Evolutionary conservation across 192 early-diverging fungal species (phyloP).

Genomic region (Linnemannia schmuckeri): DNA sequence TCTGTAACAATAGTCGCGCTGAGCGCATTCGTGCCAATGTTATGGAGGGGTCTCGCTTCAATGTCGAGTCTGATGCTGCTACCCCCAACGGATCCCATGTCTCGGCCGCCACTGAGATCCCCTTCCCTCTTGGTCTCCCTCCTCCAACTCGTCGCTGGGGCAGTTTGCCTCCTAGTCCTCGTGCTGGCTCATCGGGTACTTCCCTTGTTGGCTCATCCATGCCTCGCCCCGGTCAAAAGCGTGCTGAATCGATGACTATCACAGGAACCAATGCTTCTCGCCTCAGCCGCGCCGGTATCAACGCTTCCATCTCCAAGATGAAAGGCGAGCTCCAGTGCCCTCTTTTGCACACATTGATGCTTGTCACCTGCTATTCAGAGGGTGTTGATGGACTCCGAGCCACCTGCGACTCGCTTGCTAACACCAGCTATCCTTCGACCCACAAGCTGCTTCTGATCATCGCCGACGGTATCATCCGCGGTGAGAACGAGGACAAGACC

Average conservation of each 20-base stretch:
- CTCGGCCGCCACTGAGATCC: constrained; percentile 45
- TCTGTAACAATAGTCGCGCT: constrained; percentile 17
- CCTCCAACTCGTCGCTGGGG: constrained; percentile 40
- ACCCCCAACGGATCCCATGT: constrained; percentile 43
- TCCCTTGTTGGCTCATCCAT: constrained; percentile 34
- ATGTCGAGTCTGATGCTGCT: constrained; percentile 23
- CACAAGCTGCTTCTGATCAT: constrained; percentile 86
- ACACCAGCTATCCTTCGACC: constrained; percentile 77
- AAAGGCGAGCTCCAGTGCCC: constrained; percentile 52
- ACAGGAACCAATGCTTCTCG: constrained; percentile 19
- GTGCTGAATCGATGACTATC: constrained; percentile 26
- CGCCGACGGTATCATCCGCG: constrained; percentile 84
- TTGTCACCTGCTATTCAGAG: constrained; percentile 87
- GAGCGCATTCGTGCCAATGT: constrained; percentile 54
- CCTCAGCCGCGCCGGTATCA: constrained; percentile 37
- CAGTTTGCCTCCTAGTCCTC: constrained; percentile 28
- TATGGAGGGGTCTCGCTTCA: constrained; percentile 24
- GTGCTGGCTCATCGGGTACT: constrained; percentile 6
- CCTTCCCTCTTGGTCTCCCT: constrained; percentile 55
- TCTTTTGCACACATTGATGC: constrained; percentile 78
- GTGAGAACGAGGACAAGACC: constrained; percentile 76
- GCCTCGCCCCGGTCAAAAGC: constrained; percentile 34
- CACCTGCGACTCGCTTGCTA: constrained; percentile 83
- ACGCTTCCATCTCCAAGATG: constrained; percentile 63
- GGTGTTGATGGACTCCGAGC: constrained; percentile 77